These are phyloP conservation scores for Goffeauzyma gilvescens DNA, from an alignment of 768 basidiomycete species.

Conservation along the genomic window DNA sequence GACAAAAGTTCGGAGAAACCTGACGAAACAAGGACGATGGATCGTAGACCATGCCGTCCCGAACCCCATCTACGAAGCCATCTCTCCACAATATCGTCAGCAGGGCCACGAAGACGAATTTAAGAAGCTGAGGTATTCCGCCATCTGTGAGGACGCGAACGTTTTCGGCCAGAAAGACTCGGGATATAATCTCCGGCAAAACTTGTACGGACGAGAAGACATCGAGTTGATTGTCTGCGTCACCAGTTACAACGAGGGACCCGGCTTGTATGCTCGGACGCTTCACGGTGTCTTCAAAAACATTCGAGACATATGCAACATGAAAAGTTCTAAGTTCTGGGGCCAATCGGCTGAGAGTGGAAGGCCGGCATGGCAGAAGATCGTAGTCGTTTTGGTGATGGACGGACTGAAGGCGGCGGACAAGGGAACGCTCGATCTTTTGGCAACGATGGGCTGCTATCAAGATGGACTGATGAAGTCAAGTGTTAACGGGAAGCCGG, in stretches of 20 bases:
- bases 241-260: conserved; percentile 39
- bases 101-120: too few relatives aligned
- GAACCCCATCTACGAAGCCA: too few relatives aligned
- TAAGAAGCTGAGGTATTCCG: conserved; percentile 71
- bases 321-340: conserved; percentile 39
- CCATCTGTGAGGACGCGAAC: conserved; percentile 75
- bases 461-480: conserved; percentile 94
- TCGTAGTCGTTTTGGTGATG: conserved; percentile 58
- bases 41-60: too few relatives aligned
- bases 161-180: conserved; percentile 56
- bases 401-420: conserved; percentile 92
- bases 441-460: conserved; percentile 79
- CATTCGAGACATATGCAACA: conserved; percentile 89
- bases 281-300: conserved; percentile 94
- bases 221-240: conserved; percentile 90
- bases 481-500: conserved; percentile 52
- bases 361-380: conserved; percentile 56
- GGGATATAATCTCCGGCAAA: conserved; percentile 73
- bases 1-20: too few relatives aligned
- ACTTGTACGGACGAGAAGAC: conserved; percentile 65
- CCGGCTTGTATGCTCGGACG: conserved; percentile 38
- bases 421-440: conserved; percentile 61
- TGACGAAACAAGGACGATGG: too few relatives aligned
- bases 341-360: conserved; percentile 22
- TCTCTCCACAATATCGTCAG: too few relatives aligned